phyloP scores from a whole-genome alignment of 2,329 filamentous ascomycete genomes.

The Hortaea sp. region DNA sequence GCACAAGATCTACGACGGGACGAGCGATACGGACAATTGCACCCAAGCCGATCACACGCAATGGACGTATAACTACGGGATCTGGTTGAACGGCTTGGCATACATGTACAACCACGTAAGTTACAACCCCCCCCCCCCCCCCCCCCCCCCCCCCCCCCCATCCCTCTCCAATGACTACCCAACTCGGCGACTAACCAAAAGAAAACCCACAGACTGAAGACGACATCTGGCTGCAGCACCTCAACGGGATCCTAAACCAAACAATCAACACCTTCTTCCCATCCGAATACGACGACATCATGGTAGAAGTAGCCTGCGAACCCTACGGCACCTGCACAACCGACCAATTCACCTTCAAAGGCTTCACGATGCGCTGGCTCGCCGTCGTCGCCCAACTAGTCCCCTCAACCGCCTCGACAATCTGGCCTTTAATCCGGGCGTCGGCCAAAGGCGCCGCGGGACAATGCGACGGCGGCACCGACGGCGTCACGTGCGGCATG shows the following conservation, averaged over 20 bases:
- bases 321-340: constrained; percentile 28
- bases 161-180: neutral
- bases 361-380: constrained; percentile 34
- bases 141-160: no score
- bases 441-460: constrained; percentile 45
- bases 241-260: constrained; percentile 14
- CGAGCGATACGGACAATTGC: constrained; percentile 37
- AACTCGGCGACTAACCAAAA: neutral
- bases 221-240: constrained; percentile 9
- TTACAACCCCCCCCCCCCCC: neutral
- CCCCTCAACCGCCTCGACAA: constrained; percentile 40
- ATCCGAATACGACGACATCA: constrained; percentile 18
- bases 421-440: constrained; percentile 44
- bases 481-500: constrained; percentile 36
- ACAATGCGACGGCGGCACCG: constrained; percentile 37
- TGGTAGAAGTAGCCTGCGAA: constrained; percentile 38
- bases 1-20: constrained; percentile 37
- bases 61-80: constrained; percentile 35
- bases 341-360: constrained; percentile 32
- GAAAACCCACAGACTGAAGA: constrained; percentile 5
- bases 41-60: constrained; percentile 35
- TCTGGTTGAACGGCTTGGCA: constrained; percentile 27
- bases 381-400: constrained; percentile 47
- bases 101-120: constrained; percentile 8
- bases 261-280: constrained; percentile 31